Evolutionary conservation across 441 rosid species (phyloP).

Genomic region (Mallotus repandus): DNA sequence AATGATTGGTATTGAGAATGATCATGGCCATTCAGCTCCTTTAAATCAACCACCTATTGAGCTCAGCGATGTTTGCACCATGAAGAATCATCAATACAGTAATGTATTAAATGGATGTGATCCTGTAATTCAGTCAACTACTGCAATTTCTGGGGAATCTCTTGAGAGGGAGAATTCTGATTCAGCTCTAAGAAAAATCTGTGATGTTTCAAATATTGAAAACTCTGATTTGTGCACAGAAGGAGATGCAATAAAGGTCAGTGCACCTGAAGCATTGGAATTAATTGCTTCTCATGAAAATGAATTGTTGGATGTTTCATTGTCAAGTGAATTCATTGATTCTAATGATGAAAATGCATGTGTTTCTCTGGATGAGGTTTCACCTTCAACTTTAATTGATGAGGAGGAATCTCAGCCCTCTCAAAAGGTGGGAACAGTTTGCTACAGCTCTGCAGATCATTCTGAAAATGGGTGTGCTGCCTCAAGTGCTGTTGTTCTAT

Average conservation of each 20-base stretch:
- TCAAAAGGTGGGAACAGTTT: conserved; percentile 11
- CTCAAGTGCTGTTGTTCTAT: conserved; percentile 7
- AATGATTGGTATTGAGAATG: conserved; percentile 21
- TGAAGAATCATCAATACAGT: conserved; percentile 14
- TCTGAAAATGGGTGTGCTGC: conserved; percentile 21
- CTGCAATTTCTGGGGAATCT: conserved; percentile 20
- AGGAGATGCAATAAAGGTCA: conserved; percentile 23
- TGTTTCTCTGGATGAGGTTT: conserved; percentile 17
- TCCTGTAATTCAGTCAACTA: conserved; percentile 23
- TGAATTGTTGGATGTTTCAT: conserved; percentile 20
- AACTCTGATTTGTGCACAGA: conserved; percentile 24
- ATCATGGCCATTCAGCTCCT: conserved; percentile 16
- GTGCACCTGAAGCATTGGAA: conserved; percentile 21
- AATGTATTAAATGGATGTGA: conserved; percentile 13
- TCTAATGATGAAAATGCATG: conserved; percentile 22
- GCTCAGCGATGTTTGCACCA: conserved; percentile 20
- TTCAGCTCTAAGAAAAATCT: conserved; percentile 9
- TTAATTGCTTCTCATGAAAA: conserved; percentile 21
- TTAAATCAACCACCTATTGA: conserved; percentile 20
- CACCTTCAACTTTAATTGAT: conserved; percentile 26
- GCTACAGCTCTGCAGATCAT: conserved; percentile 20
- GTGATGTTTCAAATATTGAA: conserved; percentile 16
- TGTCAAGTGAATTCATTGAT: conserved; percentile 24
- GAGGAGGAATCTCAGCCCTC: conserved; percentile 15
- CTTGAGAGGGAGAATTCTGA: conserved; percentile 18